Percentiles rank a stretch among this genome's conserved stretches.
phyloP scores from a whole-genome alignment of 345 rosid species.

The Boechera stricta region DNA sequence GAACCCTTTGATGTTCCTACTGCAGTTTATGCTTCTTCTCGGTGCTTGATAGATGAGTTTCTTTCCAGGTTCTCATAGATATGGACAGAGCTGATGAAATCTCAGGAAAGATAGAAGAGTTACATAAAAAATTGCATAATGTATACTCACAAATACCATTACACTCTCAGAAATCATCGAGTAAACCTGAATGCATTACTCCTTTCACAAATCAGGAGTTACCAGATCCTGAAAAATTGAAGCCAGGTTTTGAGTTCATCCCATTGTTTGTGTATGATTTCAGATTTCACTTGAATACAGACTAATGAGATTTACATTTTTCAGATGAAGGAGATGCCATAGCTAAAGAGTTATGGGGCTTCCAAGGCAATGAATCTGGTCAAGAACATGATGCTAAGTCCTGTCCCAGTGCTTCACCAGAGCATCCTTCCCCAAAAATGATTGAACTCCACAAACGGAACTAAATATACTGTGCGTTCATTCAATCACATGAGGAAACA shows the following conservation, averaged over 20 bases:
- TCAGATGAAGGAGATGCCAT: conserved; percentile 39
- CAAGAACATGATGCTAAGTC: conserved; percentile 32
- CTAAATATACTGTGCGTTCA: too few relatives aligned
- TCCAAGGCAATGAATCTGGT: conserved; percentile 32
- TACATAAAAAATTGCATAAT: conserved; percentile 52
- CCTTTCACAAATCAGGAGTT: conserved; percentile 34
- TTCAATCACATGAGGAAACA: too few relatives aligned
- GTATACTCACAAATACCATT: conserved; percentile 71
- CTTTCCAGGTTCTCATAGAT: conserved; percentile 69
- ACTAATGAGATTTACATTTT: neutral
- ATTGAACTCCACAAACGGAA: too few relatives aligned
- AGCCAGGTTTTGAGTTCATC: conserved; percentile 39
- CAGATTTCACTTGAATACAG: neutral
- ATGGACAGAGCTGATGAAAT: conserved; percentile 83
- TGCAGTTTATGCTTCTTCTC: conserved; percentile 9
- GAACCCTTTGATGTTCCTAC: neutral
- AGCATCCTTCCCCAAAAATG: too few relatives aligned
- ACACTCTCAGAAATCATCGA: conserved; percentile 36
- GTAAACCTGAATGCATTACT: conserved; percentile 28
- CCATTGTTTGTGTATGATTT: neutral
- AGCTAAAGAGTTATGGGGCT: conserved; percentile 42
- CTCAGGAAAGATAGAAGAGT: conserved; percentile 61
- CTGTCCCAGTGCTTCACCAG: too few relatives aligned
- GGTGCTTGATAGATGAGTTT: conserved; percentile 33
- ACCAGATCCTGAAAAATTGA: conserved; percentile 45